Conservation (phyloP, 1,284 basidiomycete species). For the Peniophora sp. region DNA sequence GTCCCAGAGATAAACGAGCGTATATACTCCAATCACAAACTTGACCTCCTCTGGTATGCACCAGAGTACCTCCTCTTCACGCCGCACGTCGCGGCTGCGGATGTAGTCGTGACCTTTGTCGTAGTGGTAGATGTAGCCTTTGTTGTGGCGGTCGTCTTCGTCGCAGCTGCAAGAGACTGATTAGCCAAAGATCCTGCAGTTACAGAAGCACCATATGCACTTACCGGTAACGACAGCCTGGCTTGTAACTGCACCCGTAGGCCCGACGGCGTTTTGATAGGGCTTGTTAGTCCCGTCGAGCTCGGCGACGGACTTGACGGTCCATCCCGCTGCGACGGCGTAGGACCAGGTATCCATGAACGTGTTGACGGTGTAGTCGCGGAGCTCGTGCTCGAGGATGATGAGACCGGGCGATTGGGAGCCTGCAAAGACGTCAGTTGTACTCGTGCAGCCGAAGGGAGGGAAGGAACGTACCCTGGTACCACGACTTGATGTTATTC, state of each 20-base stretch:
- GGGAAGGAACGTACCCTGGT: neutral
- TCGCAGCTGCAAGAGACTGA: too few relatives aligned
- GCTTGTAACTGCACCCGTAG: conserved; percentile 7
- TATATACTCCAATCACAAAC: too few relatives aligned
- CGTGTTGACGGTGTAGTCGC: conserved; percentile 47
- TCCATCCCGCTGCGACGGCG: conserved; percentile 64
- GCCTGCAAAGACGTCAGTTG: conserved; percentile 13
- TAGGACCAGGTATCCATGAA: conserved; percentile 67
- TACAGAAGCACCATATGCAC: too few relatives aligned
- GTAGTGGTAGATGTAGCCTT: too few relatives aligned
- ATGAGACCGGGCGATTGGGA: conserved; percentile 70
- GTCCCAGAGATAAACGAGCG: too few relatives aligned
- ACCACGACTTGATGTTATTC: conserved; percentile 36
- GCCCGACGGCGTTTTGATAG: conserved; percentile 49
- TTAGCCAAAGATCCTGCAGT: too few relatives aligned
- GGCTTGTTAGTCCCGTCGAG: conserved; percentile 31
- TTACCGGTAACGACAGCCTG: neutral
- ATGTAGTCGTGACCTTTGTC: too few relatives aligned
- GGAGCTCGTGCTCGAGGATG: conserved; percentile 79
- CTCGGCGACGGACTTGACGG: conserved; percentile 44
- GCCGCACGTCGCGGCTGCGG: too few relatives aligned
- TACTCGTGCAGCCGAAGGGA: neutral
- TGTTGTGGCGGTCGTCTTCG: too few relatives aligned
- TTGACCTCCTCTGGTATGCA: too few relatives aligned
- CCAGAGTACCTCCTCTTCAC: too few relatives aligned